These are phyloP conservation scores for Mallotus repandus DNA, from an alignment of 441 rosid genomes.

Conservation along the genomic window DNA sequence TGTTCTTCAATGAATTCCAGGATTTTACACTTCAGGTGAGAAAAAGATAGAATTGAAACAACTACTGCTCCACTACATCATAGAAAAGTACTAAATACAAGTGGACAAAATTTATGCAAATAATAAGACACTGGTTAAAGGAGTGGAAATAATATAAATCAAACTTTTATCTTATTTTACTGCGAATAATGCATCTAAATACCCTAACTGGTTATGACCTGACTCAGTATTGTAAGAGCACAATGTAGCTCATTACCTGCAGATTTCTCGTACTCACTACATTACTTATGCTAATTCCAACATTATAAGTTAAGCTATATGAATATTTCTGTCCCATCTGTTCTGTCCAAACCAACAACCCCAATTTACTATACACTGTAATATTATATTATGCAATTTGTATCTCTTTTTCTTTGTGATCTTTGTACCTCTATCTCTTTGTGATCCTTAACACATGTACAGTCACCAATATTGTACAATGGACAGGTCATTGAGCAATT, in stretches of 20 bases:
- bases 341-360: background rate
- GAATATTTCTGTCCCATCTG: background rate
- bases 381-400: background rate
- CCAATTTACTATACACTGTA: background rate
- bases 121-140: background rate
- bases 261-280: no score
- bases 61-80: background rate
- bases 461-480: background rate
- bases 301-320: background rate
- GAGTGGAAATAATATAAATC: background rate
- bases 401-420: background rate
- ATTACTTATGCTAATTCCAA: background rate
- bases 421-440: no score
- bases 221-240: background rate
- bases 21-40: background rate
- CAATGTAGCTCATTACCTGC: background rate
- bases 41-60: background rate
- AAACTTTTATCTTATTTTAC: background rate
- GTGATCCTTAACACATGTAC: background rate
- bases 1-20: constrained; percentile 20
- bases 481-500: background rate
- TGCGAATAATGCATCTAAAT: background rate
- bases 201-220: background rate
- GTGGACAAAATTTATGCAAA: no score
- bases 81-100: background rate